Evolutionary conservation across 306 rosid species (phyloP).

Genomic region (Cicer chorassanicum): DNA sequence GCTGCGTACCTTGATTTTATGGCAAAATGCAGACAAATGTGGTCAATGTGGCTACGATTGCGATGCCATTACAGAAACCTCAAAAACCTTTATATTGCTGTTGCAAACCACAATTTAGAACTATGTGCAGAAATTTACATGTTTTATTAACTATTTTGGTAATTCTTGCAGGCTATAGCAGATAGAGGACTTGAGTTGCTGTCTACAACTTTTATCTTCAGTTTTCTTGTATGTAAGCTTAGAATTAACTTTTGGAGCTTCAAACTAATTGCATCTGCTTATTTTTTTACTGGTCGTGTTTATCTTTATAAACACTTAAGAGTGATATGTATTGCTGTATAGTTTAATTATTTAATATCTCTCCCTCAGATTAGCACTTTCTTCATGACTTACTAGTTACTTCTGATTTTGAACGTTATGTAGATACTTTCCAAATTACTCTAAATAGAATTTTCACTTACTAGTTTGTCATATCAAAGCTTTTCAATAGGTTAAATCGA

Average conservation of each 20-base stretch:
- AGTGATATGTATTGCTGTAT: constrained; percentile 4
- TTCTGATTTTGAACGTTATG: constrained; percentile 19
- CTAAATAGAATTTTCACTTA: neutral
- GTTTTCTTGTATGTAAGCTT: constrained; percentile 73
- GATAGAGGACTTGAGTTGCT: constrained; percentile 88
- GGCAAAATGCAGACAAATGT: neutral
- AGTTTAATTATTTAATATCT: constrained; percentile 1
- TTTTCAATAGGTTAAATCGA: neutral
- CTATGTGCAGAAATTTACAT: neutral
- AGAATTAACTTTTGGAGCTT: constrained; percentile 5
- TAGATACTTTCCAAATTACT: constrained; percentile 1
- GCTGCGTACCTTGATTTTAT: neutral
- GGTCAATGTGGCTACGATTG: neutral
- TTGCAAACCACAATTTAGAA: neutral
- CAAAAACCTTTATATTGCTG: neutral
- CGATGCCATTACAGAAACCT: neutral
- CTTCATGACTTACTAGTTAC: neutral
- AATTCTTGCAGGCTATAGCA: constrained; percentile 59
- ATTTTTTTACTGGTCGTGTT: constrained; percentile 9
- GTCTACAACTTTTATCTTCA: constrained; percentile 77
- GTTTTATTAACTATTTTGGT: constrained; percentile 2
- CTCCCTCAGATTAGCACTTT: neutral
- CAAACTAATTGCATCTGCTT: constrained; percentile 27
- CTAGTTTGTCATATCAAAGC: constrained; percentile 17
- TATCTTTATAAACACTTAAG: constrained; percentile 7